Evolutionary conservation across 2,329 filamentous ascomycete genomes (phyloP).

Genomic region (Talaromyces marneffei): DNA sequence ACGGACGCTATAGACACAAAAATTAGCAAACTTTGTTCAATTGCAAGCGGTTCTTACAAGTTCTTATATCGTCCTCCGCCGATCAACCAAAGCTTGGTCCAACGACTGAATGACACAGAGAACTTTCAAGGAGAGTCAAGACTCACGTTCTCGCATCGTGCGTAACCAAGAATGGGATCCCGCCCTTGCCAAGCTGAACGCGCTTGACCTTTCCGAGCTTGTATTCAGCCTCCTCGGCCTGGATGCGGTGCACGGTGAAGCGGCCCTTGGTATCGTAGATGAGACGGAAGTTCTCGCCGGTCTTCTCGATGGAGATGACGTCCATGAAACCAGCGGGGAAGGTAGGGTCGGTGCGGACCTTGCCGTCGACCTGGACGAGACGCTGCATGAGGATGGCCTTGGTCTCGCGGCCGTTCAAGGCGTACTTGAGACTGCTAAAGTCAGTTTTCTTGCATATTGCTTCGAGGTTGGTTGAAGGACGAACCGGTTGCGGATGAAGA

Average conservation of each 20-base stretch:
- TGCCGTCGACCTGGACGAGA: conserved; percentile 98
- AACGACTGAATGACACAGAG: conserved; percentile 99
- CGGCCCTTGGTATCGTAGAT: conserved; percentile 99
- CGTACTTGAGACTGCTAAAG: conserved; percentile 86
- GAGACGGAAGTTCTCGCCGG: conserved; percentile 99
- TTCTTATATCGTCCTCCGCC: conserved; percentile 31
- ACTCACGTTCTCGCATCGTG: conserved; percentile 99
- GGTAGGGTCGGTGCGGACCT: conserved; percentile 97
- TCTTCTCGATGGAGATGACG: conserved; percentile 99
- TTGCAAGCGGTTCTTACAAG: conserved; percentile 23
- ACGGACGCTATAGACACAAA: conserved; percentile 68
- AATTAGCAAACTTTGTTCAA: conserved; percentile 32
- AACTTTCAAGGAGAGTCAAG: conserved; percentile 48
- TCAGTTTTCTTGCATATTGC: too few relatives aligned
- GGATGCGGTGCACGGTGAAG: conserved; percentile 99
- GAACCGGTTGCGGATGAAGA: conserved; percentile 81
- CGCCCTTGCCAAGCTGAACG: conserved; percentile 97
- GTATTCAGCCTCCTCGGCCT: conserved; percentile 97
- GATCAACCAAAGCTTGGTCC: conserved; percentile 94
- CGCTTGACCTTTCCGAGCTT: conserved; percentile 99
- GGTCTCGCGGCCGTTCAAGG: conserved; percentile 96
- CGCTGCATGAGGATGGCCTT: conserved; percentile 99
- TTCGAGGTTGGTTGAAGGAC: conserved; percentile 18
- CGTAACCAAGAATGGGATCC: conserved; percentile 99
- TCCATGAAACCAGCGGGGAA: conserved; percentile 99